Evolutionary conservation across 306 rosid genomes (phyloP).

Genomic region (Rosa persica): DNA sequence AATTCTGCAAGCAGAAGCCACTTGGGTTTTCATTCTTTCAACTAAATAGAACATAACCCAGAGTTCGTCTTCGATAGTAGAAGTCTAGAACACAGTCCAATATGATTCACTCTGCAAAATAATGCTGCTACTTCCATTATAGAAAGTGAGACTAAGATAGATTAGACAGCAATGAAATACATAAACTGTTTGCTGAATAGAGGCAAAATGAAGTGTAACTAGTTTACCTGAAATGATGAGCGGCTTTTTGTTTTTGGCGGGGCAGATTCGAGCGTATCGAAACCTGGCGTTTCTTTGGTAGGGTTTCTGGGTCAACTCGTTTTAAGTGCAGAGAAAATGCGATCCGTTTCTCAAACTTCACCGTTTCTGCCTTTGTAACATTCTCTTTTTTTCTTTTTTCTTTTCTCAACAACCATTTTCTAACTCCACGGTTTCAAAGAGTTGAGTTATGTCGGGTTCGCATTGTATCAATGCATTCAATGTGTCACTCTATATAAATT

Average conservation of each 20-base stretch:
- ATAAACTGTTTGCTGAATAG: background rate
- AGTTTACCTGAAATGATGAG: slow-evolving; percentile 2
- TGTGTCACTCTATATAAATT: too few relatives aligned
- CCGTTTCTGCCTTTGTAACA: too few relatives aligned
- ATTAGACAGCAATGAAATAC: background rate
- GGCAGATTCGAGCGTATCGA: slow-evolving; percentile 10
- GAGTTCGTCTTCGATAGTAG: background rate
- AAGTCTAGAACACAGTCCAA: background rate
- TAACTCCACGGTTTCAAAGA: too few relatives aligned
- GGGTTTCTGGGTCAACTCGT: background rate
- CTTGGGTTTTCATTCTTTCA: background rate
- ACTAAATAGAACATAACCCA: background rate
- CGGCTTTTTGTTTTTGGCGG: background rate
- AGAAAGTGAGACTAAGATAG: too few relatives aligned
- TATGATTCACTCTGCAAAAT: background rate
- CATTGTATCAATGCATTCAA: too few relatives aligned
- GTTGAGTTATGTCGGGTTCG: too few relatives aligned
- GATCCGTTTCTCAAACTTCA: too few relatives aligned
- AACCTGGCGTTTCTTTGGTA: slow-evolving; percentile 23
- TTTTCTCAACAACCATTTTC: too few relatives aligned
- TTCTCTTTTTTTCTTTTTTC: too few relatives aligned
- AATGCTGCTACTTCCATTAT: too few relatives aligned
- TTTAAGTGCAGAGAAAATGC: too few relatives aligned
- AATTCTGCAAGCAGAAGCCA: background rate
- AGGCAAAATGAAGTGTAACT: background rate